Evolutionary conservation across 805 yeast genomes (phyloP), one percentile per base, ranked within the genome.

Genomic region (Pichia occidentalis): DNA sequence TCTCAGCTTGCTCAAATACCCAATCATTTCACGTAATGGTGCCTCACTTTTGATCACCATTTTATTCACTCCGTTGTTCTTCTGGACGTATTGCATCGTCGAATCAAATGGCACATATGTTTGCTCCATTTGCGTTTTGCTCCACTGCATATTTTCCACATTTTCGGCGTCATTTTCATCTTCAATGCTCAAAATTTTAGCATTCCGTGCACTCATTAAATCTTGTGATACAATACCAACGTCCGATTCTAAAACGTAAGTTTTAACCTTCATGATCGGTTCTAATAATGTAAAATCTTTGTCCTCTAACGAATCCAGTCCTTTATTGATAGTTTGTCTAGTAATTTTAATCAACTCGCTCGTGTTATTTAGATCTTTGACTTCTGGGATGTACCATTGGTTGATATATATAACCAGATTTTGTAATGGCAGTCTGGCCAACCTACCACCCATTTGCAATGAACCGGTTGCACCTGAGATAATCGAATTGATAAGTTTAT

Each of bases 1-100:
- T 50, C 97, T 64, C 32, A 92, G 63, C 44, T 73, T 75, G 9
- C 79, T 75, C 42, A 86, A 68, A 56, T 92, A 92, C 0, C 97
- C 95, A 33, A 87, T 73, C 95, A 92, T 87, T 44, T 82, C 94
- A 43, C 80, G 71, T 53, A 92, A 64, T 4, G 98, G 97, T 0
- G 87, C 88, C 35, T 71, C 73, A 0, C 96, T 95, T n/a, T 64
- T 64, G 24, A 92, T 73, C 7, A 71, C 60, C 59, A 85, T 73
- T 46, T 67, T 76, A 17, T 60, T 61, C 0, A 46, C 34, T 7
- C 55, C 36, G 16, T 51, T 44, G 3, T 46, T 43, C 7, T 36
- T 24, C 31, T 60, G 57, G 25, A 52, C 45, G 38, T 58, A 54
- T 34, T 54, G 63, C 57, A 75, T 51, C 0, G 87, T 80, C n/a